Evolutionary conservation across 1,284 basidiomycete genomes (phyloP).

Genomic region (Cerioporus squamosus): DNA sequence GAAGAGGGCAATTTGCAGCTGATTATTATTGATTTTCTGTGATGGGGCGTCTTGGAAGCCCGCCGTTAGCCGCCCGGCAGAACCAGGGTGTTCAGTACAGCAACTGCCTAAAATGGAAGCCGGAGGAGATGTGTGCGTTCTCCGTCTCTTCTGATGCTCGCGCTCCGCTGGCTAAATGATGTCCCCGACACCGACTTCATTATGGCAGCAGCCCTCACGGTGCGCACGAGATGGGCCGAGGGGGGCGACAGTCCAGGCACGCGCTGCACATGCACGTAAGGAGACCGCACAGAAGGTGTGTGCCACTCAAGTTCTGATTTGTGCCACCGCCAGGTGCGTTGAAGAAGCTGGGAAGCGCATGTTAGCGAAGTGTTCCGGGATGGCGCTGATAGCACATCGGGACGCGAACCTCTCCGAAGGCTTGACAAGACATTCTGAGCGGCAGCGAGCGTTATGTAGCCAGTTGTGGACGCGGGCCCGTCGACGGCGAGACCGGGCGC

Average conservation of each 20-base stretch:
- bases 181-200: constrained; percentile 6
- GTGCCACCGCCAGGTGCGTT: neutral
- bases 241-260: neutral
- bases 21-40: constrained; percentile 5
- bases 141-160: constrained; percentile 10
- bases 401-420: too few relatives aligned
- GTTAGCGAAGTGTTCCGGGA: neutral
- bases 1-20: neutral
- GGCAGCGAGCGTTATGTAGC: too few relatives aligned
- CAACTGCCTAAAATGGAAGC: constrained; percentile 8
- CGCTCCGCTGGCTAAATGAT: neutral
- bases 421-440: too few relatives aligned
- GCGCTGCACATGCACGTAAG: constrained; percentile 4
- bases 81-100: constrained; percentile 17
- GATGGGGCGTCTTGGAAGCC: constrained; percentile 14
- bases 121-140: constrained; percentile 11
- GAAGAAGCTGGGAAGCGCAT: neutral
- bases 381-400: neutral
- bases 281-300: neutral
- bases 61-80: constrained; percentile 8
- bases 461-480: too few relatives aligned
- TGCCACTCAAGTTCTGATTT: constrained; percentile 14
- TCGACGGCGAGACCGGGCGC: too few relatives aligned
- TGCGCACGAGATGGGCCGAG: neutral
- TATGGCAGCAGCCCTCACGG: constrained; percentile 6